Evolutionary conservation across 208 protist genomes (phyloP), one percentile per base, ranked within the genome.

Genomic region (Trypanosoma rangeli): DNA sequence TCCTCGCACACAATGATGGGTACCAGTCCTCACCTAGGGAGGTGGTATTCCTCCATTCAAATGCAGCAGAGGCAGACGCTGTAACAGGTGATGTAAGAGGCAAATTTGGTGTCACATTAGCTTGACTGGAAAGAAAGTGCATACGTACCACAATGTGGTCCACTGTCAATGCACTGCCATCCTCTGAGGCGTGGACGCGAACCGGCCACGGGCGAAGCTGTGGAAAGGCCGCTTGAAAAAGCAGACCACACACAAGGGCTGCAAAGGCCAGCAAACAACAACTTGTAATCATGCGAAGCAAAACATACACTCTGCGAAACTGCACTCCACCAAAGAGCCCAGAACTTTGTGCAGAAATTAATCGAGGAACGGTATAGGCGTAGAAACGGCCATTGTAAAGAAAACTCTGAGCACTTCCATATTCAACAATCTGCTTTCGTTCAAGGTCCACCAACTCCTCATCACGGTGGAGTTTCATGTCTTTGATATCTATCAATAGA

Each of bases 81-180:
- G 70, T 79, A 15, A 58, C n/a, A 54, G 39, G 56, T 70, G 29
- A 73, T 7, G 44, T 39, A 37, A 49, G 46, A 26, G 72, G 54
- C 3, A 65, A 57, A 35, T 39, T 60, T 26, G 60, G 29, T 31
- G 16, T 53, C 35, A 59, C 39, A 53, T 53, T 59, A 7, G 50
- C 31, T 39, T 56, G 54, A 53, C 24, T 66, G 35, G 86, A 85
- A 22, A 88, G 50, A n/a, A 94, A 69, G 64, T 89, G 78, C 81
- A 92, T 85, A 44, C 78, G 79, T 37, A 91, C 60, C n/a, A 94
- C 79, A 72, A 94, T 86, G 73, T 94, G 89, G 70, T 94, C 84
- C 35, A 94, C 80, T 22, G 73, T 79, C 24, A 92, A 82, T 37
- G 70, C 33, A 67, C 76, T 79, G 50, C 73, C 70, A 50, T 87